Conservation (phyloP, 495 filamentous ascomycete species). For the Xylaria curta region DNA sequence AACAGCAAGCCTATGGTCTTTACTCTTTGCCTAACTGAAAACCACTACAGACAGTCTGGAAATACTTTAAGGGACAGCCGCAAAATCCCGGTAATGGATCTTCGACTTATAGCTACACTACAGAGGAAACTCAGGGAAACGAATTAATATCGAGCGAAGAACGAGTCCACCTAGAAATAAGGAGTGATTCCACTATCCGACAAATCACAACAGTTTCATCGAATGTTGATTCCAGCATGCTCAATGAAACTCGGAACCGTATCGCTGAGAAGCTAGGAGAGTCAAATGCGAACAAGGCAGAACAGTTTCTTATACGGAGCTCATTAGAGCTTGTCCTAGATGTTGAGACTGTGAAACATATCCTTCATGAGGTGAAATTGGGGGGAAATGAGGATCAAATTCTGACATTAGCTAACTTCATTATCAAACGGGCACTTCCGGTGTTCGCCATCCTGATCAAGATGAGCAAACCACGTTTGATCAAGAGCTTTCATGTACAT, state of each 20-base stretch:
- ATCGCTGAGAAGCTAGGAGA: neutral
- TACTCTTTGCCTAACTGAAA: neutral
- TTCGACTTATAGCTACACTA: neutral
- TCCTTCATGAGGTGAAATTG: neutral
- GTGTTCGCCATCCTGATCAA: constrained; percentile 3
- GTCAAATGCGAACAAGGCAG: neutral
- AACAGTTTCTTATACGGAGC: neutral
- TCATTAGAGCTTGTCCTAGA: neutral
- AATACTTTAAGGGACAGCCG: neutral
- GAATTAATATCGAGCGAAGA: neutral
- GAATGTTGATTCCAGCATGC: neutral
- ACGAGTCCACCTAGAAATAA: neutral
- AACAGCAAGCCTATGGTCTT: neutral
- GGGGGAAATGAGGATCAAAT: neutral
- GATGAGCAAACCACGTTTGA: neutral
- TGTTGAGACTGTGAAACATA: neutral
- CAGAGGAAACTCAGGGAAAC: neutral
- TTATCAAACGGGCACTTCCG: neutral
- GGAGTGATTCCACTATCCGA: neutral
- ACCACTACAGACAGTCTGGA: neutral
- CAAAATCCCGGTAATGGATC: neutral
- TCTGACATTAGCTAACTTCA: neutral
- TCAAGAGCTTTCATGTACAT: neutral
- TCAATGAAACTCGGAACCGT: neutral
- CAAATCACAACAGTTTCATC: neutral